Evolutionary conservation across 2,329 filamentous ascomycete genomes (phyloP).

Genomic region (Fusarium annulatum): DNA sequence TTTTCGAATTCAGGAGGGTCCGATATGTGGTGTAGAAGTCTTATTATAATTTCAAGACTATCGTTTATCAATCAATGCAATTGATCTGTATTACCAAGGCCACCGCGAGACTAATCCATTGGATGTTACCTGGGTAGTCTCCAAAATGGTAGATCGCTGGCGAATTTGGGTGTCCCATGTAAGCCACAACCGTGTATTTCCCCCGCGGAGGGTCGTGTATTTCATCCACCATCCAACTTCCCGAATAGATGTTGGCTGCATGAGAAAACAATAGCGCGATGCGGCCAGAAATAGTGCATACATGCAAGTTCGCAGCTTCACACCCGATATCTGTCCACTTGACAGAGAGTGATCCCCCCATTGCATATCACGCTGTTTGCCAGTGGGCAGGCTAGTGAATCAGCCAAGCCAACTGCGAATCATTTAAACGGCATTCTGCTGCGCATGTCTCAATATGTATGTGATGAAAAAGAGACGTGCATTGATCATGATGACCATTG

Average conservation of each 20-base stretch:
- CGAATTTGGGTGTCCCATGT: neutral
- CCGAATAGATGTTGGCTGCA: constrained; percentile 17
- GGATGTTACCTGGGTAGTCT: neutral
- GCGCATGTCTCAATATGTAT: constrained; percentile 1
- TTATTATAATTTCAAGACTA: neutral
- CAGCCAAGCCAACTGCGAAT: neutral
- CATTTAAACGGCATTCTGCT: neutral
- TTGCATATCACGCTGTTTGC: neutral
- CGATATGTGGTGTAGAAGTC: neutral
- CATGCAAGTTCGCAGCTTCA: neutral
- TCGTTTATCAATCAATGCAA: neutral
- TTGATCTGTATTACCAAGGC: neutral
- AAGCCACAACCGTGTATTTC: neutral
- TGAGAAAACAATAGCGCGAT: constrained; percentile 6
- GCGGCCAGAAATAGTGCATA: neutral
- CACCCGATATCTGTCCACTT: neutral
- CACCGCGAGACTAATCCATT: neutral
- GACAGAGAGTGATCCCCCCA: neutral
- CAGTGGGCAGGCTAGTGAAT: neutral
- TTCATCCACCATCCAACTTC: neutral
- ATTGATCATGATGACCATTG: neutral
- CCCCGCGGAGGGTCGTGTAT: neutral
- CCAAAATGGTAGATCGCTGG: neutral
- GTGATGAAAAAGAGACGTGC: neutral
- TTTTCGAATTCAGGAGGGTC: neutral